Evolutionary conservation across 306 rosid genomes (phyloP).

Genomic region (Malus orientalis): DNA sequence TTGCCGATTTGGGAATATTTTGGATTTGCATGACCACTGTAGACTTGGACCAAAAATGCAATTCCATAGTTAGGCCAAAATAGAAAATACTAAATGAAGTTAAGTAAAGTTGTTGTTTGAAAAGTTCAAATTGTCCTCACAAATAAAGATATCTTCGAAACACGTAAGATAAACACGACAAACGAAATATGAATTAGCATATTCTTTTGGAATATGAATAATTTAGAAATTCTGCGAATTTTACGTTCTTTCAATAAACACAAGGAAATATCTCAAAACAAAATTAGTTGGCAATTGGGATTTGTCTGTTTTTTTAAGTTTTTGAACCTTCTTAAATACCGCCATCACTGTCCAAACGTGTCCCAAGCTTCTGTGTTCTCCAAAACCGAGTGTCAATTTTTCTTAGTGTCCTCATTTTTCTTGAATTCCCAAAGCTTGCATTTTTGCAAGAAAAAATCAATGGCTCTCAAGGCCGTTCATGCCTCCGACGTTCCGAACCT

Average conservation of each 20-base stretch:
- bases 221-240: background rate
- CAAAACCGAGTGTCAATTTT: background rate
- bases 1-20: background rate
- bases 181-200: background rate
- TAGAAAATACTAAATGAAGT: background rate
- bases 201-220: background rate
- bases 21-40: background rate
- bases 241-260: background rate
- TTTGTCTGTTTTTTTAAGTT: background rate
- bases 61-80: background rate
- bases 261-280: background rate
- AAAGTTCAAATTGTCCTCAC: background rate
- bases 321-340: background rate
- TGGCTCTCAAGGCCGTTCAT: slow-evolving; percentile 45
- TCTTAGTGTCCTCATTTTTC: background rate
- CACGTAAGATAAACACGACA: background rate
- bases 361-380: background rate
- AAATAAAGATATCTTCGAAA: background rate
- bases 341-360: background rate
- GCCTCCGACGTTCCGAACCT: slow-evolving; percentile 45
- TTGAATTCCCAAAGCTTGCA: background rate
- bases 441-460: slow-evolving; percentile 4
- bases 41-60: background rate
- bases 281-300: slow-evolving; percentile 1
- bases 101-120: background rate